Conservation (phyloP, 2,329 filamentous ascomycete genomes). For the Byssochlamys sp. region DNA sequence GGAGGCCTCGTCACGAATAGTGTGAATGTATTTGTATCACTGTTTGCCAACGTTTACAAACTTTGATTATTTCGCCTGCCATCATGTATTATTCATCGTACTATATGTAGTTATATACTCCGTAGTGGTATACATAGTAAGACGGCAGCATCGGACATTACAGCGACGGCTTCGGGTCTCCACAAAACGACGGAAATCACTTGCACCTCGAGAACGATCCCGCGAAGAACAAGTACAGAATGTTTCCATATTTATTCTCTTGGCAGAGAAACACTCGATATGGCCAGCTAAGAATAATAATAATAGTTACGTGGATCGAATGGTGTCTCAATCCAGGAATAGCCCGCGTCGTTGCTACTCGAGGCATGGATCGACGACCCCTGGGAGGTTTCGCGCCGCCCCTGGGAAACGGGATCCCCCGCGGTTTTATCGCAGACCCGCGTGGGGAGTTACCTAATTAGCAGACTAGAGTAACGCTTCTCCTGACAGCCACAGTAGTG, state of each 20-base stretch:
- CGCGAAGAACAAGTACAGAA: background rate
- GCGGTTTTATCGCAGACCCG: background rate
- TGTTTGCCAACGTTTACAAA: background rate
- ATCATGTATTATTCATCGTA: background rate
- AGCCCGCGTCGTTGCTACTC: background rate
- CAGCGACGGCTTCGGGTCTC: background rate
- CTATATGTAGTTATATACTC: too few species aligned
- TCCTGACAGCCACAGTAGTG: background rate
- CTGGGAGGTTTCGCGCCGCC: background rate
- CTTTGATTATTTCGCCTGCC: background rate
- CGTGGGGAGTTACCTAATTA: background rate
- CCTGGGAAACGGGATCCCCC: background rate
- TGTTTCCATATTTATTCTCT: background rate
- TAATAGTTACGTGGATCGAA: background rate
- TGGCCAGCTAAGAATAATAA: background rate
- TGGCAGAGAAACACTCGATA: background rate
- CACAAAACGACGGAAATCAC: background rate
- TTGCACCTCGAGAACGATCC: background rate
- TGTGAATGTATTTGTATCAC: background rate
- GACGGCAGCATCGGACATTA: background rate
- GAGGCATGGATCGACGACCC: background rate
- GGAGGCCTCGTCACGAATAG: background rate
- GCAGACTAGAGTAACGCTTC: background rate
- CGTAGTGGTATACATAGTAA: background rate
- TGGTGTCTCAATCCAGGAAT: background rate